Conservation (phyloP, 1,139 yeast genomes). For the Taphrina deformans region DNA sequence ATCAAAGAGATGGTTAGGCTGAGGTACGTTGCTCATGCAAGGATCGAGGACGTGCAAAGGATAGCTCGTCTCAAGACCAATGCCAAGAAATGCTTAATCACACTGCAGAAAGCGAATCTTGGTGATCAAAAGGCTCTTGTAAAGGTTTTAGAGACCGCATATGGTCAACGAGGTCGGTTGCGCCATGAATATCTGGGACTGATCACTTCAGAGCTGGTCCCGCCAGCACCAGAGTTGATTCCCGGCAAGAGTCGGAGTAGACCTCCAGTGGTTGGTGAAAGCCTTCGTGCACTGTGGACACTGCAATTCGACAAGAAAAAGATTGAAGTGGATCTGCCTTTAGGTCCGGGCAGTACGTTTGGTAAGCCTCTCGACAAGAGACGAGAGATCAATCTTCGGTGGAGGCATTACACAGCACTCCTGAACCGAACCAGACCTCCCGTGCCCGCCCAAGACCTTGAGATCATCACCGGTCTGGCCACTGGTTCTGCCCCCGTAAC, state of each 20-base stretch:
- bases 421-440: slow-evolving; percentile 11
- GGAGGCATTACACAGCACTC: slow-evolving; percentile 20
- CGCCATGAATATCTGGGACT: slow-evolving; percentile 6
- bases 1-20: background rate
- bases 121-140: slow-evolving; percentile 6
- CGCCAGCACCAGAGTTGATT: slow-evolving; percentile 16
- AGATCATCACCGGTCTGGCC: background rate
- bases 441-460: background rate
- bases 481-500: background rate
- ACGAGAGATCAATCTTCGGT: slow-evolving; percentile 13
- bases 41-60: background rate
- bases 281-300: slow-evolving; percentile 12
- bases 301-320: slow-evolving; percentile 14
- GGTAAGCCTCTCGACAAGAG: slow-evolving; percentile 13
- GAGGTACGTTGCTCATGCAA: background rate
- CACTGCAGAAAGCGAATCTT: slow-evolving; percentile 15
- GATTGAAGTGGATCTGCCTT: background rate
- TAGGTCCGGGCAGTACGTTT: slow-evolving; percentile 12
- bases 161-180: slow-evolving; percentile 26
- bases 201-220: background rate
- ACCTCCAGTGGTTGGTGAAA: background rate
- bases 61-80: background rate
- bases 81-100: slow-evolving; percentile 8
- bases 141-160: slow-evolving; percentile 1
- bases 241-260: slow-evolving; percentile 13